Evolutionary conservation across 805 yeast genomes (phyloP).

Genomic region (Kodamaea fukazawae): DNA sequence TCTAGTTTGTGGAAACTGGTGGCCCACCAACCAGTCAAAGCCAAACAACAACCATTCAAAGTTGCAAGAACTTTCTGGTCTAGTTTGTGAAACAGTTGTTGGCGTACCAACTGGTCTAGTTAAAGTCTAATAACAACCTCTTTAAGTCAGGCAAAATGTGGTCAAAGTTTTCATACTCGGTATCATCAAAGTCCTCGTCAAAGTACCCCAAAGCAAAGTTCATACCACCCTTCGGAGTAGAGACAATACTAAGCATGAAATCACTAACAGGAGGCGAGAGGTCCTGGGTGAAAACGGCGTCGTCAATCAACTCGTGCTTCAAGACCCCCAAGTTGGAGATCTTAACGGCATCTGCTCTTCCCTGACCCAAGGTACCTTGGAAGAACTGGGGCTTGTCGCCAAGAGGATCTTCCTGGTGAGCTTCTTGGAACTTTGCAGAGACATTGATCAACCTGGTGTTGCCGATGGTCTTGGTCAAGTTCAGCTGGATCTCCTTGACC

Average conservation of each 20-base stretch:
- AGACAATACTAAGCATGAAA: constrained; percentile 31
- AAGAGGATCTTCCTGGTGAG: constrained; percentile 10
- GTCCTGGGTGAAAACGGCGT: constrained; percentile 37
- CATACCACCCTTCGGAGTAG: constrained; percentile 32
- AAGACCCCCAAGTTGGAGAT: constrained; percentile 37
- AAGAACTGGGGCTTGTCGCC: constrained; percentile 23
- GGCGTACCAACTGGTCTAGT: no score
- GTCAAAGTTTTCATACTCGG: constrained; percentile 23
- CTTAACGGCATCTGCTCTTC: constrained; percentile 32
- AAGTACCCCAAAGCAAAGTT: constrained; percentile 32
- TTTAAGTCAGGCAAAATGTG: constrained; percentile 18
- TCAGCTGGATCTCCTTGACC: constrained; percentile 20
- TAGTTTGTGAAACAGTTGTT: no score
- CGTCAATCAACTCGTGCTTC: constrained; percentile 23
- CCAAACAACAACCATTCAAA: no score
- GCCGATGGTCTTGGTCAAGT: constrained; percentile 16
- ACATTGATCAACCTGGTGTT: constrained; percentile 26
- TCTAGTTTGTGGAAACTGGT: no score
- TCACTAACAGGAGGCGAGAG: constrained; percentile 33
- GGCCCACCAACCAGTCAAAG: no score
- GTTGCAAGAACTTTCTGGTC: no score
- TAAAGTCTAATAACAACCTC: neutral
- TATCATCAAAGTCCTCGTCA: constrained; percentile 26
- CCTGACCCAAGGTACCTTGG: constrained; percentile 18
- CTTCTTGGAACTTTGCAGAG: constrained; percentile 18